These are phyloP conservation scores for Lactifluus rugatus DNA, from an alignment of 768 basidiomycete genomes.

Conservation along the genomic window DNA sequence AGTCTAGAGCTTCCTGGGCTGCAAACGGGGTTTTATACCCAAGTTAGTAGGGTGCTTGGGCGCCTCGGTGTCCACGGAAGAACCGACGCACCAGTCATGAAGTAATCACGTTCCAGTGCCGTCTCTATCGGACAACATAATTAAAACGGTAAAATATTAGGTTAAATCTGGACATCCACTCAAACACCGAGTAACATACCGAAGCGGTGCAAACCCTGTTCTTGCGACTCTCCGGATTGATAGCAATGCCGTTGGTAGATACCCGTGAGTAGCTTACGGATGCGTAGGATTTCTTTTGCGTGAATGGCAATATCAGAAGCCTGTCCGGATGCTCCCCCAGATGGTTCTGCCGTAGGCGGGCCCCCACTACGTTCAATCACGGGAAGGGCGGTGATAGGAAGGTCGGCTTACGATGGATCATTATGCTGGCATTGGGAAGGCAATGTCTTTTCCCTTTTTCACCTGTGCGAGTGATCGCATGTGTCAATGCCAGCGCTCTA, in stretches of 20 bases:
- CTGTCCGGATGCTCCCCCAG: constrained; percentile 91
- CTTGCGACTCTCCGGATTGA: constrained; percentile 51
- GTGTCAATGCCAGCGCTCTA: background rate
- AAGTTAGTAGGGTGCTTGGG: constrained; percentile 12
- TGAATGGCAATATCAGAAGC: constrained; percentile 97
- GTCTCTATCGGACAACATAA: constrained; percentile 42
- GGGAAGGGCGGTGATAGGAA: constrained; percentile 11
- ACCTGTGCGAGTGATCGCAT: constrained; percentile 31
- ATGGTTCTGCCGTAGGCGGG: constrained; percentile 63
- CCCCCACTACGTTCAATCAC: background rate
- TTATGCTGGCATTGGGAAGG: constrained; percentile 89
- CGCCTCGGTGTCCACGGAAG: constrained; percentile 17
- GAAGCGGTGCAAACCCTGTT: constrained; percentile 63
- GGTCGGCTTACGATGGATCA: constrained; percentile 82
- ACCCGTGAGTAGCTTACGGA: constrained; percentile 70
- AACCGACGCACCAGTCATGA: constrained; percentile 65
- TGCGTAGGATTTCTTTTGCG: constrained; percentile 89
- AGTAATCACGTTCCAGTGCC: constrained; percentile 91
- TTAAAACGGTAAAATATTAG: constrained; percentile 20
- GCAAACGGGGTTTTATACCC: constrained; percentile 20
- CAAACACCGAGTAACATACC: constrained; percentile 38
- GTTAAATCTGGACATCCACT: constrained; percentile 15
- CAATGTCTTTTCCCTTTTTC: constrained; percentile 87
- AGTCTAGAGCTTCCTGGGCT: constrained; percentile 82
- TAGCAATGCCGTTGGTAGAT: constrained; percentile 88